Evolutionary conservation across 179 eudicot genomes (phyloP), one percentile per base, ranked within the genome.

Genomic region (Spergularia azorica): DNA sequence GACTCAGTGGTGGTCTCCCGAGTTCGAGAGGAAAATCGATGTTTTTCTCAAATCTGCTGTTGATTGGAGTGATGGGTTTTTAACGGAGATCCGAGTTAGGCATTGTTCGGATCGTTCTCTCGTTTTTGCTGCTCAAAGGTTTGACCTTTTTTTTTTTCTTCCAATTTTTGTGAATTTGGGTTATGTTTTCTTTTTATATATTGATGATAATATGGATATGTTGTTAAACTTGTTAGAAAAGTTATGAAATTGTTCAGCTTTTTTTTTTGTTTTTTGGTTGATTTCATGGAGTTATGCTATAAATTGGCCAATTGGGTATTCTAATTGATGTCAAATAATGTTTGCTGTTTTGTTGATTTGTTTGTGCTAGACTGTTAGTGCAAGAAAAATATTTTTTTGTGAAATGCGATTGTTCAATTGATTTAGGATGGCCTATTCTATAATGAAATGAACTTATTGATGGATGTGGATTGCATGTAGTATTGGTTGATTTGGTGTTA

Each of bases 91-190:
- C 70, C 88, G 97, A 11, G 89, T 88, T 52, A 81, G 97, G 64
- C 98, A 95, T 75, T 93, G 95, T 80, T 93, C 98, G 43, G 91
- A 91, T 86, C 85, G 75, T 10, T 83, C 95, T 32, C 88, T 95
- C 17, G 12, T 82, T 15, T 79, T 87, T 36, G 89, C 84, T 36
- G 91, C 94, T 51, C 78, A 85, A 80, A 89, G 98, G 98, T 94
- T 79, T 18, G 17, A 15, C 59, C 63, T 67, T 71, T 69, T 58
- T 64, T 11, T 70, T 12, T 0, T 1, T 6, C 3, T 17, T 9
- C 32, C n/a, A 6, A 9, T 39, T 65, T 20, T 39, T 52, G 6
- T 26, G 13, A 48, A 0, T 46, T 58, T 64, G 48, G 51, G 15
- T n/a, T 62, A 2, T 41, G 51, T 26, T 26, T 0, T 26, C 32